Evolutionary conservation across 164 flowering plant species (phyloP).

Genomic region (Dillenia turbinata): DNA sequence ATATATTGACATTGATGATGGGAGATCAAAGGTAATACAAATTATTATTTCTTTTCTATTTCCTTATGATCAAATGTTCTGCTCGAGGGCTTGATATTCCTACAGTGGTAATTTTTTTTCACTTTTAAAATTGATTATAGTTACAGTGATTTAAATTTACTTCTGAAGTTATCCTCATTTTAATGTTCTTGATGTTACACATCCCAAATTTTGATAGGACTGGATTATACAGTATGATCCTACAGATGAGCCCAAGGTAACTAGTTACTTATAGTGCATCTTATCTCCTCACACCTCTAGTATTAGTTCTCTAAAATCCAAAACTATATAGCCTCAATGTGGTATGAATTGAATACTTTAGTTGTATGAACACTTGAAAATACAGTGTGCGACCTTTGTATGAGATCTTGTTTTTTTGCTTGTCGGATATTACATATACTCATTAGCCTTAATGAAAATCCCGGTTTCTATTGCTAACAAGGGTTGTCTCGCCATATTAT

Average conservation of each 20-base stretch:
- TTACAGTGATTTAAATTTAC: not conserved
- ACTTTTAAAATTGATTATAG: not conserved
- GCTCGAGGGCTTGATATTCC: conserved; percentile 97
- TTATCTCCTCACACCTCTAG: too few species aligned
- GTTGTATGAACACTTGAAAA: too few species aligned
- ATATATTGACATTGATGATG: conserved; percentile 91
- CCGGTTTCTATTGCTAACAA: too few species aligned
- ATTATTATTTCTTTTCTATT: too few species aligned
- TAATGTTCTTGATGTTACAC: not conserved
- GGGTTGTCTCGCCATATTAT: too few species aligned
- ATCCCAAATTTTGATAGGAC: conserved; percentile 44
- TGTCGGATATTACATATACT: too few species aligned
- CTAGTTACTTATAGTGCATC: not conserved
- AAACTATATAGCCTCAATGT: too few species aligned
- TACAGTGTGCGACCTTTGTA: too few species aligned
- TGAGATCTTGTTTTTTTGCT: too few species aligned
- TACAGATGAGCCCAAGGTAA: conserved; percentile 96
- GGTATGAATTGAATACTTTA: too few species aligned
- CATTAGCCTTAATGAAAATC: too few species aligned
- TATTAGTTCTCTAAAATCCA: not conserved
- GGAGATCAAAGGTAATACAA: conserved; percentile 62
- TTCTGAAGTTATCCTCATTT: not conserved
- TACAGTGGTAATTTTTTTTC: conserved; percentile 55
- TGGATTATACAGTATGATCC: conserved; percentile 98
- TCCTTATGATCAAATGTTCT: not conserved